Percentiles rank a stretch among this genome's conserved stretches.
These are phyloP conservation scores for Trichoderma sp. DNA, from an alignment of 2,329 filamentous ascomycete species.

Conservation along the genomic window DNA sequence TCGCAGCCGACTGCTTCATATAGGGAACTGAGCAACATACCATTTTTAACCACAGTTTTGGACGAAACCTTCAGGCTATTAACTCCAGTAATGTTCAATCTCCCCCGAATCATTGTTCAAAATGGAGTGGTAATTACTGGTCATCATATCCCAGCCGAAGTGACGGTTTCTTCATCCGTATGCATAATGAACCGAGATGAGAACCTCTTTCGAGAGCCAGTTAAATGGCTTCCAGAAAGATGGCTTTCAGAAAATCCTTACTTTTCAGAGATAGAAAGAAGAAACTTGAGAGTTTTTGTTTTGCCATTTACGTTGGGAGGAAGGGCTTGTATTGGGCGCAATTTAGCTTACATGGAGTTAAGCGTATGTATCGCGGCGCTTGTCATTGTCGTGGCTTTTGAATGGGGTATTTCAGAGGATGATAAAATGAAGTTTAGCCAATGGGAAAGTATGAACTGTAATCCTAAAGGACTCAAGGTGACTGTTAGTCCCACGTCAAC, in stretches of 20 bases:
- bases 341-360: background rate
- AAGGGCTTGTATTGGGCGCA: background rate
- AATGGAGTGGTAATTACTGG: background rate
- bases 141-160: background rate
- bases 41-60: background rate
- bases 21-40: background rate
- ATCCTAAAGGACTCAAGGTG: background rate
- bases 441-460: background rate
- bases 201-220: background rate
- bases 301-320: background rate
- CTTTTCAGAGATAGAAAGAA: background rate
- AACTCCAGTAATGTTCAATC: background rate
- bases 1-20: background rate
- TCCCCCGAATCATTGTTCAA: background rate
- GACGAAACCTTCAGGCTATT: background rate
- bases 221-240: background rate
- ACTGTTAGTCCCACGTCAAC: background rate
- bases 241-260: background rate
- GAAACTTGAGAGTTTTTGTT: background rate
- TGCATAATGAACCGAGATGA: background rate
- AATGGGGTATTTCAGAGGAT: background rate
- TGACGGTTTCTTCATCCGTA: background rate
- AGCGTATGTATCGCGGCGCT: background rate
- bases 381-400: background rate
- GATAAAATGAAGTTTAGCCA: background rate